Percentiles rank a stretch among this genome's conserved stretches.
Conservation (phyloP, 768 basidiomycete species). For the Rubroboletus pulcherrimus region DNA sequence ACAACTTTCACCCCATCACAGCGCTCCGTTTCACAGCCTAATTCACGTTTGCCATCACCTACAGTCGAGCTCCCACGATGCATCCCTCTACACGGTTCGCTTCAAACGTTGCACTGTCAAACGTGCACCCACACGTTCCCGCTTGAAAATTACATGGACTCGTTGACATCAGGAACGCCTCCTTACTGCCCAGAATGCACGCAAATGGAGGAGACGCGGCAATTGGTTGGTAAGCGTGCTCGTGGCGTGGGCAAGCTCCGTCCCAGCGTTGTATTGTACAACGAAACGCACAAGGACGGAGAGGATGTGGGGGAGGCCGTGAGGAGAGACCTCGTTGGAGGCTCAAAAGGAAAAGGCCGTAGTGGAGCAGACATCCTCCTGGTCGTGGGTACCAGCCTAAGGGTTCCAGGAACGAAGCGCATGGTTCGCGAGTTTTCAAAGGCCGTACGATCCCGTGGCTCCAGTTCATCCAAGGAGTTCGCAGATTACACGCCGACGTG, state of each 20-base stretch:
- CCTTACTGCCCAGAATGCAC: slow-evolving; percentile 80
- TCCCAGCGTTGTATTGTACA: slow-evolving; percentile 88
- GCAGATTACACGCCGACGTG: slow-evolving; percentile 24
- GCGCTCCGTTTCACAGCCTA: slow-evolving; percentile 18
- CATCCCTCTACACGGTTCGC: slow-evolving; percentile 87
- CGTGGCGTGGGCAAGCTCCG: slow-evolving; percentile 77
- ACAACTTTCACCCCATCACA: slow-evolving; percentile 15
- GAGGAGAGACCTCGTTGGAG: slow-evolving; percentile 73
- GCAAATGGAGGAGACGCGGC: slow-evolving; percentile 62
- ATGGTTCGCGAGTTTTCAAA: slow-evolving; percentile 88
- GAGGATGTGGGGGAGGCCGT: slow-evolving; percentile 84
- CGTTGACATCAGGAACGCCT: slow-evolving; percentile 58
- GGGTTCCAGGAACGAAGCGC: slow-evolving; percentile 87
- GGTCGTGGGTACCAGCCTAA: slow-evolving; percentile 87
- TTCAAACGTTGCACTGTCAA: slow-evolving; percentile 76
- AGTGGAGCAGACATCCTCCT: slow-evolving; percentile 78
- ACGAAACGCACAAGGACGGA: slow-evolving; percentile 83
- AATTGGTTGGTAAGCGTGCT: slow-evolving; percentile 72
- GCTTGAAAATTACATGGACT: slow-evolving; percentile 55
- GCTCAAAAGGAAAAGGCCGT: slow-evolving; percentile 61
- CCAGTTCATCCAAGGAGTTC: slow-evolving; percentile 33
- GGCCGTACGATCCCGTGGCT: slow-evolving; percentile 56
- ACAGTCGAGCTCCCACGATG: slow-evolving; percentile 66
- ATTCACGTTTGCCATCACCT: slow-evolving; percentile 46
- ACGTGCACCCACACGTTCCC: slow-evolving; percentile 74